Evolutionary conservation across 257 asterid species (phyloP), one percentile per base, ranked within the genome.

Genomic region (Catharanthus roseus): DNA sequence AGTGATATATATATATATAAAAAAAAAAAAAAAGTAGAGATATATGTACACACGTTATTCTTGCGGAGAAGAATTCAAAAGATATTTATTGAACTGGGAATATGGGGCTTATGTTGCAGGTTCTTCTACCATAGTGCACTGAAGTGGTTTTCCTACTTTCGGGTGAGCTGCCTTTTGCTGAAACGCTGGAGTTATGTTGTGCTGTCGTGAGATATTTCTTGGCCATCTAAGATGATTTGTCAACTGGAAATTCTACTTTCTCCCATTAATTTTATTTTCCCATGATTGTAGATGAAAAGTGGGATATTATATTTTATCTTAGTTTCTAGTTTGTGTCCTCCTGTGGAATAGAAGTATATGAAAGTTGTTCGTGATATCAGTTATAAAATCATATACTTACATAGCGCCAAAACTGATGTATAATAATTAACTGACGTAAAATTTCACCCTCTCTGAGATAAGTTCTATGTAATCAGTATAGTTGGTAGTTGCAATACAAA

Each of bases 111-210:
- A 44, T 51, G 41, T 51, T 88, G 86, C 93, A 95, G 99, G 91
- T 95, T 95, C 81, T 91, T 95, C 89, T 95, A 95, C 88, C 99
- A 95, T 50, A 95, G 99, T 83, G 97, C 99, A 62, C 75, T 95
- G 83, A 89, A 75, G 83, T 91, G 97, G 97, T 95, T 95, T n/a
- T 79, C 97, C 99, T 33, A 41, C 89, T 79, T 95, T 79, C 44
- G 99, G 97, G 99, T 95, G 86, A 86, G 89, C 74, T 77, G 62
- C 44, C 73, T 74, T 8, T 55, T 4, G 42, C 39, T 60, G 65
- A 70, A 28, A 74, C 55, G 36, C 65, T 56, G 26, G 50, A 47
- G 23, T 6, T 56, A 45, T 57, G 49, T 44, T 23, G 12, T 67
- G 68, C 11, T 5, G 54, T 44, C 47, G 31, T 5, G 53, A 45